Base-by-base conservation (phyloP, 2,329 filamentous ascomycete genomes). In the Xylariaceae sp. region DNA sequence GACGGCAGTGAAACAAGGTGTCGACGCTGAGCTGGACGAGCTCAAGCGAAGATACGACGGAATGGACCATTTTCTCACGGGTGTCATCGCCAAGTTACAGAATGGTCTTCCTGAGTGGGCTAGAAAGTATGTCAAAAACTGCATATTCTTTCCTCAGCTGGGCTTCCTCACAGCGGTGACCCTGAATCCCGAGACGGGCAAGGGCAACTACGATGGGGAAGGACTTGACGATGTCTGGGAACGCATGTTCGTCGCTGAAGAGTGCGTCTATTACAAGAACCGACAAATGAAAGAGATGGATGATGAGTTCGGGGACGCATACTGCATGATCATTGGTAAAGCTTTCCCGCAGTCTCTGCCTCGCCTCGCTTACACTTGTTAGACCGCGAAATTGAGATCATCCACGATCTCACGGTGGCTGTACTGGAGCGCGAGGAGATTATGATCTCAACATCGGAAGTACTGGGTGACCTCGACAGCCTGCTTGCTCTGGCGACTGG, bases 301-400 rank as follows among this genome's bases (percentile, higher is more conserved):
- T 50, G 67, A 73, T 8, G 72, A 82, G 36, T 80, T 87, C 44
- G 92, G 92, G 9, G 90, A 96, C 55, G 72, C 94, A 19, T 90
- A 90, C 49, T 79, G 83, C 23, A 70, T 77, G 37, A 94, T 98
- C 36, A 83, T 84, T 47, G 83, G 85, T 84, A 65, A 52, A 68
- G 39, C 15, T 17, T 26, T n/a, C 13, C 14, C 29, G 5, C 4
- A 18, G 10, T 31, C 16, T 14, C 4, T 16, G 21, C 15, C 6
- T 15, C 32, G 3, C 17, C 10, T 31, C 16, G 35, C 42, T 47
- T 12, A 49, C 36, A 10, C 31, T 10, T 25, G 9, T 11, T 39
- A 83, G 89, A 94, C 50, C 77, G 77, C 35, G 90, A 98, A 55
- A 89, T 95, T 28, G 85, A 94, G 46, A 84, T 96, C 27, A 72